phyloP scores from a whole-genome alignment of 495 filamentous ascomycete species.

The Xylona heveae region DNA sequence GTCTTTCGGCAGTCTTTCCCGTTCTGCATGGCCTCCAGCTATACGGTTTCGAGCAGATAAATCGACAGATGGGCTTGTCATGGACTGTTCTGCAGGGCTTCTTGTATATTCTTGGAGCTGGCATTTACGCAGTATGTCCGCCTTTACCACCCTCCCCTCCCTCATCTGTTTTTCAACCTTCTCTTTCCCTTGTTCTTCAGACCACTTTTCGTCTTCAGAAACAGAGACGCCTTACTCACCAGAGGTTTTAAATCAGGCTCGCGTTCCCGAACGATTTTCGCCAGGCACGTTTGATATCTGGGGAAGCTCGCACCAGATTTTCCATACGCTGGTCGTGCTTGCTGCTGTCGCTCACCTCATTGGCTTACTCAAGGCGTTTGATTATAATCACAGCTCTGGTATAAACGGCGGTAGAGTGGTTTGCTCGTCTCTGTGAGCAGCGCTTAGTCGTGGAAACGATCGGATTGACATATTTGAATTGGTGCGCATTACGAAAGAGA shows the following conservation, averaged over 20 bases:
- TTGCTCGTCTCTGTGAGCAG: too few relatives aligned
- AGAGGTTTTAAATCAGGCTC: neutral
- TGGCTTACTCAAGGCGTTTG: slow-evolving; percentile 32
- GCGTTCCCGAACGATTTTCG: slow-evolving; percentile 35
- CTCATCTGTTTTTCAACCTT: neutral
- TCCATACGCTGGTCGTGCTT: slow-evolving; percentile 49
- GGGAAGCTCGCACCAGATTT: slow-evolving; percentile 63
- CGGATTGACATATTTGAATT: too few relatives aligned
- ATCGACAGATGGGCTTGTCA: slow-evolving; percentile 53
- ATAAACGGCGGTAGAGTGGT: too few relatives aligned
- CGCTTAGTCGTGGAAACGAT: too few relatives aligned
- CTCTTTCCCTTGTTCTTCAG: too few relatives aligned
- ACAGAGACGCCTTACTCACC: neutral
- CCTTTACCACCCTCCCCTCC: neutral
- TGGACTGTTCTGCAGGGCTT: slow-evolving; percentile 67
- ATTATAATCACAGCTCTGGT: slow-evolving; percentile 21
- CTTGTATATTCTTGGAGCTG: slow-evolving; percentile 72
- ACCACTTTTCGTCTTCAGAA: too few relatives aligned
- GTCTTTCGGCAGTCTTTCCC: slow-evolving; percentile 64
- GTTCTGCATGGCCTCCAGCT: slow-evolving; percentile 47
- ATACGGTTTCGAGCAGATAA: slow-evolving; percentile 34
- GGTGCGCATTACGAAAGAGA: too few relatives aligned
- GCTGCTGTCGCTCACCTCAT: slow-evolving; percentile 43
- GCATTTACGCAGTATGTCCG: slow-evolving; percentile 47
- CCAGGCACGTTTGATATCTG: slow-evolving; percentile 54